A percentile compares a stretch with the other conserved stretches of the same genome.
phyloP scores from a whole-genome alignment of 306 rosid species.

The Prunus persica region Prunus_persica_NCBIv2 NC_034014.1:3088001-3088500 shows the following conservation, averaged over 20 bases:
- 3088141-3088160: slow-evolving; percentile 96
- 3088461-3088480: neutral
- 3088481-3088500: neutral
- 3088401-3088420: neutral
- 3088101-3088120: slow-evolving; percentile 37
- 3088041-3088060: neutral
- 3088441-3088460: neutral
- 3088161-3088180: slow-evolving; percentile 94
- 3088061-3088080: neutral
- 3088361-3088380: slow-evolving; percentile 1
- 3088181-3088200: slow-evolving; percentile 92
- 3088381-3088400: neutral
- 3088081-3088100: slow-evolving; percentile 12
- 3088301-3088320: slow-evolving; percentile 13
- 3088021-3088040: neutral
- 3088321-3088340: slow-evolving; percentile 19
- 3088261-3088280: neutral
- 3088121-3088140: slow-evolving; percentile 72
- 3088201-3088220: slow-evolving; percentile 95
- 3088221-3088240: slow-evolving; percentile 81
- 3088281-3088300: slow-evolving; percentile 10
- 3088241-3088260: slow-evolving; percentile 66
- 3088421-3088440: neutral
- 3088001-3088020: neutral
- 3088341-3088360: slow-evolving; percentile 20